Evolutionary conservation across 306 rosid genomes (phyloP), one percentile per base, ranked within the genome.

Genomic region (Ziziphus jujuba): DNA sequence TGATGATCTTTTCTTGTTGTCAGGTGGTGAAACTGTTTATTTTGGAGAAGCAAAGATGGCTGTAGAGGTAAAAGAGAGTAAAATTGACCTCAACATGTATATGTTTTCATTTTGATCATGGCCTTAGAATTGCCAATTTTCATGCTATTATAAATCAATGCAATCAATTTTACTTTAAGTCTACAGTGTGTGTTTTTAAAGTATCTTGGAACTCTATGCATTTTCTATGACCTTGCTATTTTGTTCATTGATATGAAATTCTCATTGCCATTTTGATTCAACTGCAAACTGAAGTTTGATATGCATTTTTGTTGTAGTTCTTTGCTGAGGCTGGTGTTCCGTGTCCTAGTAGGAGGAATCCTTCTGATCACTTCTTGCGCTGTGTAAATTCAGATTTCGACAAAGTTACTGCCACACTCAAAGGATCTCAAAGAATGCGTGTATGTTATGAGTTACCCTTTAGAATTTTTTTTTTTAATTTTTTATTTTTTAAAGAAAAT

Each of bases 251-350:
- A 56, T 19, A 61, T 19, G 53, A 40, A 22, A 34, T 11, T 9
- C 14, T 45, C n/a, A 43, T 19, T 22, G 10, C n/a, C 38, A 52
- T 22, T 54, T 4, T 12, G 51, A 25, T 23, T 56, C 65, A 65
- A 12, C 9, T 40, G n/a, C 33, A 17, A n/a, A 64, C 59, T 74
- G 34, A 70, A 23, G 36, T 19, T 28, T 56, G 54, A 3, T 23
- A 38, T 13, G 0, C 9, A 5, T 35, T 21, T 33, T 43, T 44
- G 58, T 62, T 67, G 34, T 81, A 87, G 95, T 90, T 90, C 77
- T 90, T 90, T 50, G 93, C 87, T 61, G 95, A 90, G 80, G 87
- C 95, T 6, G 95, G 89, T 62, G 85, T 90, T 66, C 96, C 95
- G 64, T 90, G 96, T 77, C 96, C 96, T 20, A 85, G 78, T 31